A percentile compares a stretch with the other conserved stretches of the same genome.
Conservation (phyloP, 495 filamentous ascomycete species). For the Tuber indicum region DNA sequence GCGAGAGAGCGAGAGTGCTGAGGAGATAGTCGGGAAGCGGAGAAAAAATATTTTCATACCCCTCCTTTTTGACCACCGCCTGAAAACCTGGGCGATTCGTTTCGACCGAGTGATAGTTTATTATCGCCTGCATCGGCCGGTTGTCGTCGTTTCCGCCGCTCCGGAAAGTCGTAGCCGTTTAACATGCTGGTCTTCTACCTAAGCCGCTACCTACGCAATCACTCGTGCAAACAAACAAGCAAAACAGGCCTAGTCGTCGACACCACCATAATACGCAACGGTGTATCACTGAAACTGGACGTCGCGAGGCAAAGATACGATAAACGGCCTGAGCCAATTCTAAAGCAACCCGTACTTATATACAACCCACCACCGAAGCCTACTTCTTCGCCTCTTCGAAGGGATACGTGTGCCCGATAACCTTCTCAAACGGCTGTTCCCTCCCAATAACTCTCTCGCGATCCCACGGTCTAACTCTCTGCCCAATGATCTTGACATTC, state of each 20-base stretch:
- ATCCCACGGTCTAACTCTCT: constrained; percentile 59
- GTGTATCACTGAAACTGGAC: background rate
- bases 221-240: background rate
- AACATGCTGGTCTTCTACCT: background rate
- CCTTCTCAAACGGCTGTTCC: constrained; percentile 74
- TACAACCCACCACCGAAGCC: background rate
- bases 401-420: constrained; percentile 52
- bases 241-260: background rate
- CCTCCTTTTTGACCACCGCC: too few species aligned
- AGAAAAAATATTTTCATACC: too few species aligned
- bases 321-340: background rate
- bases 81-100: too few species aligned
- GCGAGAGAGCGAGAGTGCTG: too few species aligned
- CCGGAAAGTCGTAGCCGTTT: too few species aligned
- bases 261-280: background rate
- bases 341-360: background rate
- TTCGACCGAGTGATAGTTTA: too few species aligned
- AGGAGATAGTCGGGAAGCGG: too few species aligned
- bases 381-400: constrained; percentile 14
- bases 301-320: too few species aligned
- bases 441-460: constrained; percentile 70
- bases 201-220: background rate
- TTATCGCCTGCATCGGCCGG: too few species aligned
- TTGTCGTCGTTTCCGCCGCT: too few species aligned
- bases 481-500: constrained; percentile 62